These are phyloP conservation scores for Persicaria tinctoria DNA, from an alignment of 148 eudicot genomes.

Conservation along the genomic window DNA sequence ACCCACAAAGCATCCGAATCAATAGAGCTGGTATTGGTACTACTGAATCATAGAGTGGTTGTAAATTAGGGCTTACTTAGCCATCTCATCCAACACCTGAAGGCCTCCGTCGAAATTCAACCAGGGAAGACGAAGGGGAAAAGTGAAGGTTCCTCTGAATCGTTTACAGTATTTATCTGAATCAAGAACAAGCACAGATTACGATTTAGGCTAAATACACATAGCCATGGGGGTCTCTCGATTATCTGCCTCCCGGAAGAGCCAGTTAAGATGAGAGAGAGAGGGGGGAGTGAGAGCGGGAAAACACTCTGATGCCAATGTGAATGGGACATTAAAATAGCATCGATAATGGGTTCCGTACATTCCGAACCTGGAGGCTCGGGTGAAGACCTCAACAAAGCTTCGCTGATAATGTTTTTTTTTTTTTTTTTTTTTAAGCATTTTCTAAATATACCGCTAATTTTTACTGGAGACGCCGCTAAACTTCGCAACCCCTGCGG, in stretches of 20 bases:
- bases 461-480: too few species aligned
- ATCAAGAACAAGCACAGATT: neutral
- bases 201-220: too few species aligned
- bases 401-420: neutral
- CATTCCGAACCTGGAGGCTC: constrained; percentile 1
- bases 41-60: neutral
- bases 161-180: neutral
- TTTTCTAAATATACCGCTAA: too few species aligned
- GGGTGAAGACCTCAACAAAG: neutral
- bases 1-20: constrained; percentile 4
- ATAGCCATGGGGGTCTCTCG: too few species aligned
- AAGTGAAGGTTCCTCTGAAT: neutral
- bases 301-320: neutral
- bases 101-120: neutral
- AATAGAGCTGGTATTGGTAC: neutral
- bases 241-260: neutral
- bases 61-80: constrained; percentile 10
- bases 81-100: neutral
- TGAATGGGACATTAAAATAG: constrained; percentile 3
- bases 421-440: too few species aligned
- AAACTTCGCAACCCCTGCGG: too few species aligned
- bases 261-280: neutral
- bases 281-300: constrained; percentile 4
- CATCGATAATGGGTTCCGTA: neutral
- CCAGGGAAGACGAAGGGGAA: neutral